Evolutionary conservation across 306 rosid genomes (phyloP).

Genomic region (Oxytropis ochrocephala): DNA sequence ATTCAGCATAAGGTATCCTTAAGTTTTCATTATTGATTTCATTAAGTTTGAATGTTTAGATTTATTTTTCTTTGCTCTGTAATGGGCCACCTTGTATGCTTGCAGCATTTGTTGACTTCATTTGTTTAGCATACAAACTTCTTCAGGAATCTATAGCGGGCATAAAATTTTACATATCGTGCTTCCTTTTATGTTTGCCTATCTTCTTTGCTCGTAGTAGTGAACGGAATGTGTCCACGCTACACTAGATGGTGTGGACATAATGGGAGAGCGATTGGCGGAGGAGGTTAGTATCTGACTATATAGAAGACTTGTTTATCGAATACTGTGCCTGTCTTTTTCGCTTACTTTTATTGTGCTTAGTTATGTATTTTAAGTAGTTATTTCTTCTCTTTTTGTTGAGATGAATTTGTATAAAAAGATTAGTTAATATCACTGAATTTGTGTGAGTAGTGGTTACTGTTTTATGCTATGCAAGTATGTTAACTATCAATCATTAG

Average conservation of each 20-base stretch:
- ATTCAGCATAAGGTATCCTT: not conserved
- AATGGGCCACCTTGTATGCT: not conserved
- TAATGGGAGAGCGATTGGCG: conserved; percentile 91
- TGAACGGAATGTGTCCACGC: conserved; percentile 65
- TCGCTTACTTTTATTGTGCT: too few relatives aligned
- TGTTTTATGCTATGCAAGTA: too few relatives aligned
- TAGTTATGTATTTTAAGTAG: too few relatives aligned
- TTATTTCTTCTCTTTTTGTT: too few relatives aligned
- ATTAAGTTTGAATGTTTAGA: not conserved
- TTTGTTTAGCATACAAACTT: not conserved
- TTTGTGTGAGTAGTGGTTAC: too few relatives aligned
- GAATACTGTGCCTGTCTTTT: not conserved
- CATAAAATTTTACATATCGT: not conserved
- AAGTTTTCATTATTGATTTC: not conserved
- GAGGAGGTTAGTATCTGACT: conserved; percentile 56
- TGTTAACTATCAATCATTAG: too few relatives aligned
- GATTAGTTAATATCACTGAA: too few relatives aligned
- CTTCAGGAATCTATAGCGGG: not conserved
- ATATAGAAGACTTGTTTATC: not conserved
- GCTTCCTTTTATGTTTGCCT: not conserved
- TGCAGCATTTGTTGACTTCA: not conserved
- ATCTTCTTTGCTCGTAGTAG: conserved; percentile 56
- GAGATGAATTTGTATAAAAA: too few relatives aligned
- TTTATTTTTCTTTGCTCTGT: not conserved
- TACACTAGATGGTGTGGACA: conserved; percentile 90